Conservation (phyloP, 176 grass and related monocot species). For the Tillandsia leiboldiana region DNA sequence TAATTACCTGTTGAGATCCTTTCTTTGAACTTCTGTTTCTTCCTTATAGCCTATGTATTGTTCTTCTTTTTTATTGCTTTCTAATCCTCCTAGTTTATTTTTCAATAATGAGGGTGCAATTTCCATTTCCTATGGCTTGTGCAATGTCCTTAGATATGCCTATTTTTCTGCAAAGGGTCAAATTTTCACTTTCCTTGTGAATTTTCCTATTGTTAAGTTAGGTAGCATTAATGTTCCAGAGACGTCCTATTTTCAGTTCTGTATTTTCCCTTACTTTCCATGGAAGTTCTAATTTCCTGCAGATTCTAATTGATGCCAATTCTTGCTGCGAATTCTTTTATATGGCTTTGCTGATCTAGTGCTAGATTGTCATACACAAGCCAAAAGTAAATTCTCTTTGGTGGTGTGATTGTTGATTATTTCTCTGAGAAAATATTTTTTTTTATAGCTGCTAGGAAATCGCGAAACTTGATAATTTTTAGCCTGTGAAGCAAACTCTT, state of each 20-base stretch:
- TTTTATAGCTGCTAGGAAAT: too few species aligned
- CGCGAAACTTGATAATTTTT: neutral
- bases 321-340: too few species aligned
- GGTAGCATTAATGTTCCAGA: too few species aligned
- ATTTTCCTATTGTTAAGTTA: too few species aligned
- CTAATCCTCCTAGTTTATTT: slow-evolving; percentile 3
- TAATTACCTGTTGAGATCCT: slow-evolving; percentile 4
- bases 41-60: slow-evolving; percentile 9
- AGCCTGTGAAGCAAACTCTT: neutral
- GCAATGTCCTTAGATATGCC: too few species aligned
- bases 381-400: neutral
- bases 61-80: slow-evolving; percentile 4
- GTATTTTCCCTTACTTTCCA: too few species aligned
- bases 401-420: neutral
- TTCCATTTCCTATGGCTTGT: slow-evolving; percentile 8
- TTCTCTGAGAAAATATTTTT: neutral
- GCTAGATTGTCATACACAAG: neutral
- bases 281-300: too few species aligned
- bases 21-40: neutral
- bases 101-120: neutral
- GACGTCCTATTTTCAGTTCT: too few species aligned
- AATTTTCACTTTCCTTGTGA: too few species aligned
- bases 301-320: too few species aligned
- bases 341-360: neutral
- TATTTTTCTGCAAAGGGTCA: too few species aligned